These are phyloP conservation scores for Leavenworthia alabamica DNA, from an alignment of 345 rosid species.

Conservation along the genomic window DNA sequence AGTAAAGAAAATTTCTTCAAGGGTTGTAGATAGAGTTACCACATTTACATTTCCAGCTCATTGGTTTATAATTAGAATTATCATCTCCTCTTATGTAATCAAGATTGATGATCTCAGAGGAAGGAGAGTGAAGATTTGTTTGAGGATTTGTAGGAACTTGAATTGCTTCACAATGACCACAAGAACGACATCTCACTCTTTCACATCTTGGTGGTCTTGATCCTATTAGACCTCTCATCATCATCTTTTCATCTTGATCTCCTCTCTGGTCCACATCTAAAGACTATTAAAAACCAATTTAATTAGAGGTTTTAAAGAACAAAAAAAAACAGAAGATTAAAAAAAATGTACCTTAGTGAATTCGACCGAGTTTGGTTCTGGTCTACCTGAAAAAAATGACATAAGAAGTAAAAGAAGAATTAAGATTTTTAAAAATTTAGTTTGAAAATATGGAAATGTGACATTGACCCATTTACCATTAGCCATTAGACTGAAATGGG, in stretches of 20 bases:
- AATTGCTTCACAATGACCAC: slow-evolving; percentile 77
- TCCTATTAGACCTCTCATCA: slow-evolving; percentile 62
- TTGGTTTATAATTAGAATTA: slow-evolving; percentile 70
- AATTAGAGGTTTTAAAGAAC: no score
- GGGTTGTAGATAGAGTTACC: slow-evolving; percentile 85
- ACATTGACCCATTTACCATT: slow-evolving; percentile 45
- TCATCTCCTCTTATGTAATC: slow-evolving; percentile 64
- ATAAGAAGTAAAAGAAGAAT: slow-evolving; percentile 3
- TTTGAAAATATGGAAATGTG: slow-evolving; percentile 15
- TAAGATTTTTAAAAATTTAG: neutral
- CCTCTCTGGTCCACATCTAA: neutral
- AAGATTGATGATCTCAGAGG: slow-evolving; percentile 12
- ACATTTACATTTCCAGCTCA: slow-evolving; percentile 98
- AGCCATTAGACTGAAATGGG: slow-evolving; percentile 43
- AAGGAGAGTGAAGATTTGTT: slow-evolving; percentile 21
- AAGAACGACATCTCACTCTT: slow-evolving; percentile 60
- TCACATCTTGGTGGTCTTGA: slow-evolving; percentile 88
- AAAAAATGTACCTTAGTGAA: slow-evolving; percentile 36
- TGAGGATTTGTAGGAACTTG: slow-evolving; percentile 86
- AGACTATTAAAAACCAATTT: neutral
- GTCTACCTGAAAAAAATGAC: slow-evolving; percentile 49
- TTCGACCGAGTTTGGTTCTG: slow-evolving; percentile 33
- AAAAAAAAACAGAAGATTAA: neutral
- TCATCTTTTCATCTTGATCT: slow-evolving; percentile 26
- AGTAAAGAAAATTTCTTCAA: slow-evolving; percentile 28